Percentiles rank a stretch among this genome's conserved stretches.
These are phyloP conservation scores for Graphilbum fragrans DNA, from an alignment of 2,329 filamentous ascomycete genomes.

Conservation along the genomic window DNA sequence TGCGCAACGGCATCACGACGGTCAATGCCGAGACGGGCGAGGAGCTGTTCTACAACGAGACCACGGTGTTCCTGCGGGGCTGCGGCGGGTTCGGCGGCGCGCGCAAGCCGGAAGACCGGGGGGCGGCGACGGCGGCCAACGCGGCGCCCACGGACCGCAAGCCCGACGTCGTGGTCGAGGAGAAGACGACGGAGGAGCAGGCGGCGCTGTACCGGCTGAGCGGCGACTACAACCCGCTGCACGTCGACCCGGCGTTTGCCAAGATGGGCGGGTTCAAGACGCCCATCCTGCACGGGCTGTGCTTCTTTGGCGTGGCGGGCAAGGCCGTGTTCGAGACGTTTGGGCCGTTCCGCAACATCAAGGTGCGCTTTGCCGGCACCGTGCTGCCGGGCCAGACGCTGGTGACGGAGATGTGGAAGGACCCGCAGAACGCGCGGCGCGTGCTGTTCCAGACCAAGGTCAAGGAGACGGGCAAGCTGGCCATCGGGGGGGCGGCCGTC, in stretches of 20 bases:
- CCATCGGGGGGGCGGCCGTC: slow-evolving; percentile 68
- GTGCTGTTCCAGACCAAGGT: slow-evolving; percentile 81
- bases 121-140: slow-evolving; percentile 69
- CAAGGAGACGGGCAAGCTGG: slow-evolving; percentile 84
- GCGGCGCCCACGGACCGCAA: slow-evolving; percentile 56
- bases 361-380: slow-evolving; percentile 79
- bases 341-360: slow-evolving; percentile 79
- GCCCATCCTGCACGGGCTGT: slow-evolving; percentile 94
- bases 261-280: slow-evolving; percentile 90
- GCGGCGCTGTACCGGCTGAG: slow-evolving; percentile 87
- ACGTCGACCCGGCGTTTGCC: slow-evolving; percentile 89
- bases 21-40: slow-evolving; percentile 76
- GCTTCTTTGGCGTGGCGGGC: slow-evolving; percentile 81
- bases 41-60: slow-evolving; percentile 94
- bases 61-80: slow-evolving; percentile 83
- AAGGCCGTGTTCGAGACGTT: slow-evolving; percentile 83
- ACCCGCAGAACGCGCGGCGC: slow-evolving; percentile 42
- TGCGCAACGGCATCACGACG: slow-evolving; percentile 70
- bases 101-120: slow-evolving; percentile 64
- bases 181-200: slow-evolving; percentile 79
- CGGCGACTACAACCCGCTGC: slow-evolving; percentile 91
- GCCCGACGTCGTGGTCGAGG: slow-evolving; percentile 74
- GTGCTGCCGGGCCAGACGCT: slow-evolving; percentile 84
- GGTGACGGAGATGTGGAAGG: slow-evolving; percentile 90
- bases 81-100: slow-evolving; percentile 82